Evolutionary conservation across 2,329 filamentous ascomycete genomes (phyloP).

Genomic region (Volutella citrinella): DNA sequence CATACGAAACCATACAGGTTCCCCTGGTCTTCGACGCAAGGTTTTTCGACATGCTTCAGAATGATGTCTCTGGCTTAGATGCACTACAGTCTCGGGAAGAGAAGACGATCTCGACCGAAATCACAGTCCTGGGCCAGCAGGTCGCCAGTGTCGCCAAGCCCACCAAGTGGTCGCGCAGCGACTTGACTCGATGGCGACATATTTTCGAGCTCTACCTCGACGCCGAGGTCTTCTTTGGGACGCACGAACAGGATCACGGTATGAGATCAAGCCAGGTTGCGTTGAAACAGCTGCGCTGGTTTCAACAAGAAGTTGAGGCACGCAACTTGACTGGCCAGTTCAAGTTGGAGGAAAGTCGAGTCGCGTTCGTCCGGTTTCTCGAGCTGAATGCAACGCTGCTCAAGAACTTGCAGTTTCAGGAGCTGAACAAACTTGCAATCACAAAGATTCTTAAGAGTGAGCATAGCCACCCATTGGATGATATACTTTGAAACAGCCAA

Average conservation of each 20-base stretch:
- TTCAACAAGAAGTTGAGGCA: constrained; percentile 64
- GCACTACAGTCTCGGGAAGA: constrained; percentile 66
- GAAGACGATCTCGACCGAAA: constrained; percentile 58
- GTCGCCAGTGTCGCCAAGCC: constrained; percentile 65
- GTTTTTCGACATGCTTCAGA: constrained; percentile 75
- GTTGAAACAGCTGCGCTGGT: constrained; percentile 65
- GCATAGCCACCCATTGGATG: too few species aligned
- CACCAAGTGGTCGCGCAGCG: constrained; percentile 57
- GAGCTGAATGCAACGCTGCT: constrained; percentile 72
- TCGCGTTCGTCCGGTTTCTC: constrained; percentile 67
- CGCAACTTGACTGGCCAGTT: constrained; percentile 59
- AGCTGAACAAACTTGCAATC: constrained; percentile 76
- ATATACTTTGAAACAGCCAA: too few species aligned
- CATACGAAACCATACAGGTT: constrained; percentile 58
- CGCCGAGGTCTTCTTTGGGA: constrained; percentile 78
- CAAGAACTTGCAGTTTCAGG: constrained; percentile 78
- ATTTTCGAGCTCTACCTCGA: constrained; percentile 82
- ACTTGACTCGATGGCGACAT: constrained; percentile 73
- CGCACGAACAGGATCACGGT: constrained; percentile 68
- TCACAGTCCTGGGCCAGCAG: constrained; percentile 61
- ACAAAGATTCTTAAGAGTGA: constrained; percentile 81
- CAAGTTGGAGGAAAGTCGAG: constrained; percentile 62
- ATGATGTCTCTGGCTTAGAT: constrained; percentile 68
- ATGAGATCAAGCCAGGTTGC: constrained; percentile 64
- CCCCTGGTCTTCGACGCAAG: constrained; percentile 73